A percentile compares a stretch with the other conserved stretches of the same genome.
Conservation (phyloP, 306 rosid species). For the Sindora glabra region DNA sequence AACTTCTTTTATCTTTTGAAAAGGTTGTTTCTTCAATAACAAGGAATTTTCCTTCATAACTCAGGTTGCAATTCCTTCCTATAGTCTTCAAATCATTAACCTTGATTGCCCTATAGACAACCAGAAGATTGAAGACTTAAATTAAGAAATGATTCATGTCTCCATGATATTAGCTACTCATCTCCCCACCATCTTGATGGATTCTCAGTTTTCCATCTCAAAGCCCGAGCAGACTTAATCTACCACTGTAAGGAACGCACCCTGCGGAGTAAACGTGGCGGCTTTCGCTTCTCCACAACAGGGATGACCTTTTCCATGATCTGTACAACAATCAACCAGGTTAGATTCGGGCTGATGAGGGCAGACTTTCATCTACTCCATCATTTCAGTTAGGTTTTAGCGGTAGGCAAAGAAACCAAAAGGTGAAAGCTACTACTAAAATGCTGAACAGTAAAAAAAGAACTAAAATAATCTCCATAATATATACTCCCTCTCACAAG, state of each 20-base stretch:
- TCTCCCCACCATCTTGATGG: neutral
- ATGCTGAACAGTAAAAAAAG: too few species aligned
- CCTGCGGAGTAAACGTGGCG: slow-evolving; percentile 56
- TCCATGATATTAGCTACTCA: neutral
- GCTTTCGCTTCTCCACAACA: slow-evolving; percentile 59
- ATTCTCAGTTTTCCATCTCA: slow-evolving; percentile 1
- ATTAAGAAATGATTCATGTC: slow-evolving; percentile 7
- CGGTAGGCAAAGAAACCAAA: too few species aligned
- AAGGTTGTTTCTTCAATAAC: slow-evolving; percentile 12
- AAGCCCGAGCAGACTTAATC: slow-evolving; percentile 22
- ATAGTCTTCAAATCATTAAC: slow-evolving; percentile 6
- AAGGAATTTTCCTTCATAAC: slow-evolving; percentile 19
- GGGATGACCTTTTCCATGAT: slow-evolving; percentile 79
- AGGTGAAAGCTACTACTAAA: too few species aligned
- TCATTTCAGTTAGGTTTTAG: too few species aligned
- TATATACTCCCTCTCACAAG: neutral
- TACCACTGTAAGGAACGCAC: slow-evolving; percentile 67
- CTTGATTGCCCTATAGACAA: slow-evolving; percentile 4
- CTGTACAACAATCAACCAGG: slow-evolving; percentile 37
- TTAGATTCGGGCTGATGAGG: neutral
- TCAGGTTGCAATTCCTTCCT: slow-evolving; percentile 23
- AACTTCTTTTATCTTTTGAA: slow-evolving; percentile 20
- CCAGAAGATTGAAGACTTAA: slow-evolving; percentile 5
- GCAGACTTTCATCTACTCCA: too few species aligned
- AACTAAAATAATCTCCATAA: neutral